Percentiles rank a stretch among this genome's conserved stretches.
These are phyloP conservation scores for Lecanicillium sp. DNA, from an alignment of 2,329 filamentous ascomycete genomes.

Conservation along the genomic window DNA sequence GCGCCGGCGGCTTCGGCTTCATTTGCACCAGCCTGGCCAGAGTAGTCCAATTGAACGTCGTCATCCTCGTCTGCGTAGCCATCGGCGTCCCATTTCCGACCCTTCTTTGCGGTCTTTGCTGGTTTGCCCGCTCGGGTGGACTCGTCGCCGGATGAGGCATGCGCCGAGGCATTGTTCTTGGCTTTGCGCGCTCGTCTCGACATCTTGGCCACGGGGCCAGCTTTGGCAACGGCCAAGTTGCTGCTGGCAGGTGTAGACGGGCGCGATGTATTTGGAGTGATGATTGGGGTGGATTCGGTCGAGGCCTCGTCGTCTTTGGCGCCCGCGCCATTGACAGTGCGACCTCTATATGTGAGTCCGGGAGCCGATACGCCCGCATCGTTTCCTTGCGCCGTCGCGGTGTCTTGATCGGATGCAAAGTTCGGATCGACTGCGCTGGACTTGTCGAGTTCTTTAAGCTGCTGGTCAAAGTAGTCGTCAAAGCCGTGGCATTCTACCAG, in stretches of 20 bases:
- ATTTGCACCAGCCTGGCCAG: constrained; percentile 41
- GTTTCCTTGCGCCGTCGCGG: constrained; percentile 11
- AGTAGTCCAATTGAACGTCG: constrained; percentile 79
- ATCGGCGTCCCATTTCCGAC: constrained; percentile 86
- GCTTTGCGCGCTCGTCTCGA: constrained; percentile 71
- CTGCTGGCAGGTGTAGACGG: constrained; percentile 63
- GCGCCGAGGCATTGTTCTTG: constrained; percentile 56
- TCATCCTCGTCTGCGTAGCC: constrained; percentile 80
- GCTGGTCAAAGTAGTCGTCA: constrained; percentile 89
- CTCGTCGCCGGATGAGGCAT: constrained; percentile 80
- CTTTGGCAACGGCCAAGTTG: constrained; percentile 61
- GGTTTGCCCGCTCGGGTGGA: constrained; percentile 44
- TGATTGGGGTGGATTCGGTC: constrained; percentile 59
- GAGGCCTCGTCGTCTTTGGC: constrained; percentile 34
- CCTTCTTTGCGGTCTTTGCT: constrained; percentile 69
- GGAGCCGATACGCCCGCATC: constrained; percentile 21
- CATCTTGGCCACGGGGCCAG: constrained; percentile 65
- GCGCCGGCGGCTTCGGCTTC: constrained; percentile 37
- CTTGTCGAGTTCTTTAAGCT: constrained; percentile 72
- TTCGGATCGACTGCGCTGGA: constrained; percentile 29
- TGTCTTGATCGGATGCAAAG: constrained; percentile 16
- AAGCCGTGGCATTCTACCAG: constrained; percentile 72
- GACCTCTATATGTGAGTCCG: constrained; percentile 31
- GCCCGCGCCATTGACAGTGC: constrained; percentile 23
- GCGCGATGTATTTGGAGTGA: constrained; percentile 68